phyloP scores from a whole-genome alignment of 1,284 basidiomycete genomes.

The Trichosporon ovoides region DNA sequence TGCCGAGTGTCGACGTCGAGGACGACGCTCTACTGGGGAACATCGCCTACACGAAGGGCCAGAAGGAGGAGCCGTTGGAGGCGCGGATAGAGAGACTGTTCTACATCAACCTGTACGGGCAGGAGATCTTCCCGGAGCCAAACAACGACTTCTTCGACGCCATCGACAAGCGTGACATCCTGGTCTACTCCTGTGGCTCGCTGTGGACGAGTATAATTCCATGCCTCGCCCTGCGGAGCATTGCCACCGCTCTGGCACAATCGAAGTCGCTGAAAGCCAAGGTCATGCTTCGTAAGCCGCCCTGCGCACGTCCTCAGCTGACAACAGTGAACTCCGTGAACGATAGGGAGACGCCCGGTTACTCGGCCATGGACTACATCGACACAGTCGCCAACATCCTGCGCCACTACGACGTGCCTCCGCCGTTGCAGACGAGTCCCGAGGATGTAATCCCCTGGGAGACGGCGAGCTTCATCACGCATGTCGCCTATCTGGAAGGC shows the following conservation, averaged over 20 bases:
- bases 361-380: conserved; percentile 79
- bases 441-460: conserved; percentile 56
- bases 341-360: conserved; percentile 85
- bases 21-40: conserved; percentile 52
- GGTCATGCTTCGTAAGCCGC: conserved; percentile 66
- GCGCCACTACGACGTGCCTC: conserved; percentile 55
- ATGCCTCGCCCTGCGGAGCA: conserved; percentile 76
- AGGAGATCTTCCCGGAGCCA: conserved; percentile 79
- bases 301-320: not conserved
- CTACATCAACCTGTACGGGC: conserved; percentile 90
- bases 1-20: conserved; percentile 42
- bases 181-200: conserved; percentile 89
- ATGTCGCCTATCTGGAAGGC: conserved; percentile 70
- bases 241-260: conserved; percentile 71
- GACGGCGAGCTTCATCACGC: conserved; percentile 58
- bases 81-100: conserved; percentile 66
- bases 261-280: conserved; percentile 71
- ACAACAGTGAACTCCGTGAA: conserved; percentile 74
- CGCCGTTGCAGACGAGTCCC: conserved; percentile 56
- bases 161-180: conserved; percentile 60
- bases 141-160: conserved; percentile 73
- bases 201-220: conserved; percentile 93
- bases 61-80: conserved; percentile 58
- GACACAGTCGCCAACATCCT: conserved; percentile 68
- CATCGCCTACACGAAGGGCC: conserved; percentile 44